Evolutionary conservation across 805 yeast species (phyloP).

Genomic region (Ogataea salicorniae): DNA sequence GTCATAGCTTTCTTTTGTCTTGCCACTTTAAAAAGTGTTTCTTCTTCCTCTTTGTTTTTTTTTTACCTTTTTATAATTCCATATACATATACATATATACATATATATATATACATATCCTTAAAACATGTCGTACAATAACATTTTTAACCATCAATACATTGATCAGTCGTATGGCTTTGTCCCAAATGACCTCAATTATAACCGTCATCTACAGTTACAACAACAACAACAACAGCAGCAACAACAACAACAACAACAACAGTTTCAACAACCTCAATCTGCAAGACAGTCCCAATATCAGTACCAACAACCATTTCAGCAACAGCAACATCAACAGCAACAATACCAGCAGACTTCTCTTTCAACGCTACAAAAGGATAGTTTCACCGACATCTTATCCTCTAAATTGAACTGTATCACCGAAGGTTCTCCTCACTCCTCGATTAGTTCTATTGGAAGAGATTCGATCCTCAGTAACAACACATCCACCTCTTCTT

Average conservation of each 20-base stretch:
- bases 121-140: not conserved
- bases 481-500: constrained; percentile 1
- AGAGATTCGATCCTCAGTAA: constrained; percentile 22
- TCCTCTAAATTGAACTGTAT: constrained; percentile 13
- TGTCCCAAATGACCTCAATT: not conserved
- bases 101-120: too few species aligned
- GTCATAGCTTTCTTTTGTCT: too few species aligned
- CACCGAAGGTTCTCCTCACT: constrained; percentile 26
- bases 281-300: constrained; percentile 1
- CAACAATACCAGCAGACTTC: constrained; percentile 9
- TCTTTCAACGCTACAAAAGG: constrained; percentile 7
- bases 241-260: not conserved
- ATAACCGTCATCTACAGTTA: not conserved
- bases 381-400: constrained; percentile 17
- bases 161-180: constrained; percentile 1
- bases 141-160: not conserved
- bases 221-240: not conserved
- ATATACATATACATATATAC: too few species aligned
- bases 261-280: constrained; percentile 1
- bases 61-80: too few species aligned
- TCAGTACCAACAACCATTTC: constrained; percentile 3
- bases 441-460: constrained; percentile 27
- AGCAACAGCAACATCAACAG: constrained; percentile 8
- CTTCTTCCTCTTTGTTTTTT: too few species aligned
- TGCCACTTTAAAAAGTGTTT: too few species aligned